phyloP scores from a whole-genome alignment of 768 basidiomycete genomes.

The Russula olivacea region DNA sequence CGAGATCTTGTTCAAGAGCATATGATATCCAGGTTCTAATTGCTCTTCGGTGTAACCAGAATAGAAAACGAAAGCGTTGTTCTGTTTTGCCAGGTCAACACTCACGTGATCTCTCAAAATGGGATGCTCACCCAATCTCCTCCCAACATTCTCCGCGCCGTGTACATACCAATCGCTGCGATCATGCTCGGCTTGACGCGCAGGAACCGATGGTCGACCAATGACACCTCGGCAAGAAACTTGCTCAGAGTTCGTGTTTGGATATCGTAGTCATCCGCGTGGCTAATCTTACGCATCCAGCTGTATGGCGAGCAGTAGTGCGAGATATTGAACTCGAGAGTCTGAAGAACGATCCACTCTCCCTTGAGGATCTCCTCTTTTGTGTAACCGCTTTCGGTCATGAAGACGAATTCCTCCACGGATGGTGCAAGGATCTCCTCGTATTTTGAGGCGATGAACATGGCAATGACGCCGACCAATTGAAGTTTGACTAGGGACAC shows the following conservation, averaged over 20 bases:
- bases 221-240: conserved; percentile 93
- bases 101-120: conserved; percentile 24
- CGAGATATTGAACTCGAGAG: conserved; percentile 91
- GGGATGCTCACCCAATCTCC: conserved; percentile 84
- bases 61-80: conserved; percentile 86
- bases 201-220: conserved; percentile 89
- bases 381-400: conserved; percentile 92
- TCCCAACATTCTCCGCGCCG: conserved; percentile 86
- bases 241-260: conserved; percentile 97
- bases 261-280: conserved; percentile 97
- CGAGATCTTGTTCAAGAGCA: conserved; percentile 77
- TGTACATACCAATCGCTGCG: conserved; percentile 97
- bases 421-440: conserved; percentile 97
- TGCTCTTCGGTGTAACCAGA: conserved; percentile 90
- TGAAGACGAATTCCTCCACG: conserved; percentile 96
- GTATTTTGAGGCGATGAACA: conserved; percentile 99
- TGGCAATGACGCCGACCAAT: conserved; percentile 95
- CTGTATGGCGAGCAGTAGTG: conserved; percentile 99
- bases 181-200: conserved; percentile 89
- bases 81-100: conserved; percentile 43
- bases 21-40: conserved; percentile 69
- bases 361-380: conserved; percentile 98
- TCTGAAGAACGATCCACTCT: conserved; percentile 92
- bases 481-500: conserved; percentile 83
- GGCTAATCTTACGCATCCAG: conserved; percentile 98